These are phyloP conservation scores for Mycena metata DNA, from an alignment of 768 basidiomycete genomes.

Conservation along the genomic window DNA sequence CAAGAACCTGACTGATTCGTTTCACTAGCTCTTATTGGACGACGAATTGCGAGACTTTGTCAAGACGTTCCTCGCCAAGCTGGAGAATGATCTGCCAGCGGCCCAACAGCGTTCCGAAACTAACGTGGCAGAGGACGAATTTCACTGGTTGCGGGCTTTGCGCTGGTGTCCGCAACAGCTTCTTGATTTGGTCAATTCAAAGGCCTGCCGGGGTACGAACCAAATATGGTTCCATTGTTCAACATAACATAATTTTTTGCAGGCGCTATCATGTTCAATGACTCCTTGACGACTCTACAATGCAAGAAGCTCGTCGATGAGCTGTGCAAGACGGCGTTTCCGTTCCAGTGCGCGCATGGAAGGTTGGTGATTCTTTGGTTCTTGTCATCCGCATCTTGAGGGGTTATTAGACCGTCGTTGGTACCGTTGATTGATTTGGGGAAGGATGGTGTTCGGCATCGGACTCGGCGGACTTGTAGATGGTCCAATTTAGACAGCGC, in stretches of 20 bases:
- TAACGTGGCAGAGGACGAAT: conserved; percentile 44
- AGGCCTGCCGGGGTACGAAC: conserved; percentile 90
- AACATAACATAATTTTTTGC: conserved; percentile 22
- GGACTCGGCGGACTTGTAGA: conserved; percentile 15
- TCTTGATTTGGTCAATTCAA: conserved; percentile 90
- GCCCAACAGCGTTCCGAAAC: conserved; percentile 44
- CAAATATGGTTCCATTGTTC: conserved; percentile 39
- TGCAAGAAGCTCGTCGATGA: conserved; percentile 76
- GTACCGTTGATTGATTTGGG: conserved; percentile 59
- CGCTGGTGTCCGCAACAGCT: conserved; percentile 88
- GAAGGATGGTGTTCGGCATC: conserved; percentile 8
- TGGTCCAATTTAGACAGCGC: conserved; percentile 8
- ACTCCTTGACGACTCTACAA: conserved; percentile 75
- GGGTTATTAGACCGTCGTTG: conserved; percentile 62
- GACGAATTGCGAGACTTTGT: conserved; percentile 83
- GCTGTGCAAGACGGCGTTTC: conserved; percentile 81
- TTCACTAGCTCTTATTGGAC: conserved; percentile 68
- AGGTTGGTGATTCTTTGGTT: conserved; percentile 58
- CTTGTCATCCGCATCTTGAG: not conserved
- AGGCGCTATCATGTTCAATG: conserved; percentile 99
- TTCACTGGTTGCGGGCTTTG: conserved; percentile 77
- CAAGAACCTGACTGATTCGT: conserved; percentile 30
- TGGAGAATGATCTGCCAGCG: conserved; percentile 61
- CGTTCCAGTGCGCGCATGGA: conserved; percentile 98
- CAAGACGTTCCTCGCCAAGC: conserved; percentile 76